These are phyloP conservation scores for Epichloe sylvatica DNA, from an alignment of 2,329 filamentous ascomycete species.

Conservation along the genomic window DNA sequence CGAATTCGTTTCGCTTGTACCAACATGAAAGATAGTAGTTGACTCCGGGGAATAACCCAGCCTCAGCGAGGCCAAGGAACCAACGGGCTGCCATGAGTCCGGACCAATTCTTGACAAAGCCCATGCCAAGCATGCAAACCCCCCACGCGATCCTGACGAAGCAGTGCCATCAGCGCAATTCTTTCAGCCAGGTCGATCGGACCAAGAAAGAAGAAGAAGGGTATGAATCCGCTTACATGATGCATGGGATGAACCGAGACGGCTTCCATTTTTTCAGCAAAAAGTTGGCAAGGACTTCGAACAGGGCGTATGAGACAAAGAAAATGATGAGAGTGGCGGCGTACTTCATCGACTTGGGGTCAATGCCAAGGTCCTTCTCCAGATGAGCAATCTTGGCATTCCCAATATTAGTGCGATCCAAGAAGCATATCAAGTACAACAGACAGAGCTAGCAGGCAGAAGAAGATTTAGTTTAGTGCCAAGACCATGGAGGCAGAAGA, in stretches of 20 bases:
- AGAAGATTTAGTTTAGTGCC: not conserved
- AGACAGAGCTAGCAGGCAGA: constrained; percentile 39
- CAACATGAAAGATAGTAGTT: constrained; percentile 75
- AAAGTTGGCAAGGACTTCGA: constrained; percentile 66
- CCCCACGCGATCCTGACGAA: constrained; percentile 48
- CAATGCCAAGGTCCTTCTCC: constrained; percentile 26
- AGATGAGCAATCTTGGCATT: constrained; percentile 48
- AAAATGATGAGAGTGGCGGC: constrained; percentile 69
- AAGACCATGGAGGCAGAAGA: not conserved
- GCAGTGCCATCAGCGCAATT: not conserved
- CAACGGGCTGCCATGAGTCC: constrained; percentile 53
- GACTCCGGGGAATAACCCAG: constrained; percentile 62
- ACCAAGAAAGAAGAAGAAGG: not conserved
- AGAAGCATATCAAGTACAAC: constrained; percentile 60
- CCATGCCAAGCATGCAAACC: constrained; percentile 54
- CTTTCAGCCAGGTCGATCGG: not conserved
- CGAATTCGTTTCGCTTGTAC: constrained; percentile 70
- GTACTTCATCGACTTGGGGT: constrained; percentile 50
- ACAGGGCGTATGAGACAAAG: constrained; percentile 72
- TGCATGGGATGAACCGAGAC: constrained; percentile 65
- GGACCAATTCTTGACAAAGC: constrained; percentile 48
- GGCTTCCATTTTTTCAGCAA: constrained; percentile 65
- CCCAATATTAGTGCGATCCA: constrained; percentile 67
- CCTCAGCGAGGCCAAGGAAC: constrained; percentile 62
- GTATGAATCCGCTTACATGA: constrained; percentile 44